A percentile compares a stretch with the other conserved stretches of the same genome.
These are phyloP conservation scores for Nemophila menziesii DNA, from an alignment of 257 asterid species.

Conservation along the genomic window DNA sequence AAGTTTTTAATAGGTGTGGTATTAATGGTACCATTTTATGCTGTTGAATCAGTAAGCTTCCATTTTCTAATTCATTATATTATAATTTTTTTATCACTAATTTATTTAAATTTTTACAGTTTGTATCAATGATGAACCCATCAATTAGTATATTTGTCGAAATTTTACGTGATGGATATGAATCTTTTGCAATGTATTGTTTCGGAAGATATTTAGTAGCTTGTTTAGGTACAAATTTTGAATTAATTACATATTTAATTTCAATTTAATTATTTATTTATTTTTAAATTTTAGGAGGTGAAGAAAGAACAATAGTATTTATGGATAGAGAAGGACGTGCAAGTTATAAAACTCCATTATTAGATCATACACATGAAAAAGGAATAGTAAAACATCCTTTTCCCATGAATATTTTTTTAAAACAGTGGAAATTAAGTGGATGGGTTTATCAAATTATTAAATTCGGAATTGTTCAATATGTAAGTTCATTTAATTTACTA, in stretches of 20 bases:
- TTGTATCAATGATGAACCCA: conserved; percentile 73
- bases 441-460: conserved; percentile 95
- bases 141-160: conserved; percentile 69
- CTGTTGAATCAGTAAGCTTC: conserved; percentile 71
- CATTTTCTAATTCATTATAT: not conserved
- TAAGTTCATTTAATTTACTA: conserved; percentile 26
- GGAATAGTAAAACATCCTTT: conserved; percentile 83
- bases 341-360: conserved; percentile 52
- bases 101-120: conserved; percentile 37
- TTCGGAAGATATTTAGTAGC: conserved; percentile 97
- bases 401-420: conserved; percentile 64
- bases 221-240: conserved; percentile 60
- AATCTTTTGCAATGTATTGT: conserved; percentile 98
- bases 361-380: conserved; percentile 67
- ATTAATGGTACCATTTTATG: conserved; percentile 86
- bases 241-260: too few species aligned
- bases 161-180: conserved; percentile 95
- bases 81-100: not conserved
- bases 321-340: conserved; percentile 93
- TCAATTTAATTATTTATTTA: too few species aligned
- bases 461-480: conserved; percentile 95
- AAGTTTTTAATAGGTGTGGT: conserved; percentile 86
- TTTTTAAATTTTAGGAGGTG: conserved; percentile 29
- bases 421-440: conserved; percentile 85
- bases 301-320: conserved; percentile 72